phyloP scores from a whole-genome alignment of 495 filamentous ascomycete species.

The Neurospora tetrasperma region DNA sequence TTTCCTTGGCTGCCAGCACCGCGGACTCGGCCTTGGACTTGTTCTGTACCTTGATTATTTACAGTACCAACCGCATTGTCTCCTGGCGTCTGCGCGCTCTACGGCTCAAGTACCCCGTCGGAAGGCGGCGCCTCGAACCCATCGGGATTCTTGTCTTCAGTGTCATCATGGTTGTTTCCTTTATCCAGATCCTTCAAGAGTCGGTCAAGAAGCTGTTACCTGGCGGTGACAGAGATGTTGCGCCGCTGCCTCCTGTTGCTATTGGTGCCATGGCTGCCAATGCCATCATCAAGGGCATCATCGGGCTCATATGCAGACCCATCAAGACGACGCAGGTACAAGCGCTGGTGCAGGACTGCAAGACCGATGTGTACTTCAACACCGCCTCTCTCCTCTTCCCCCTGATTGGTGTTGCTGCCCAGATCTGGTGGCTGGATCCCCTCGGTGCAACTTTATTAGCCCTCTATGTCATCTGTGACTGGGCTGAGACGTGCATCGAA shows the following conservation, averaged over 20 bases:
- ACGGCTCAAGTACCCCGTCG: constrained; percentile 35
- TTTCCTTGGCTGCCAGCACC: constrained; percentile 38
- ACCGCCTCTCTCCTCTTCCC: constrained; percentile 40
- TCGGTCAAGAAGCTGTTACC: constrained; percentile 33
- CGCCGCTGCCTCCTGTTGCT: constrained; percentile 26
- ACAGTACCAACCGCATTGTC: constrained; percentile 36
- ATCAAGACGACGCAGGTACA: constrained; percentile 43
- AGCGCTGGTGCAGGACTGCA: constrained; percentile 39
- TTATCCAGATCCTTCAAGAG: constrained; percentile 39
- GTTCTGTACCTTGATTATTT: constrained; percentile 40
- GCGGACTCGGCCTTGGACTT: constrained; percentile 39
- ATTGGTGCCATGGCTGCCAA: constrained; percentile 33
- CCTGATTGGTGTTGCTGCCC: constrained; percentile 27
- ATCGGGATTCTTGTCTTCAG: constrained; percentile 43
- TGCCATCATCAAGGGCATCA: constrained; percentile 35
- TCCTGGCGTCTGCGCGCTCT: constrained; percentile 31
- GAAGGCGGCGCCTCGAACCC: constrained; percentile 35
- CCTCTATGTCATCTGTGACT: constrained; percentile 41
- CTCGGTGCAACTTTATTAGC: constrained; percentile 35
- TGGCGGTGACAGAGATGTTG: constrained; percentile 17
- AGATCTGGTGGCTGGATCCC: constrained; percentile 42
- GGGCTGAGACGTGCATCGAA: constrained; percentile 35
- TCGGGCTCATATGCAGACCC: constrained; percentile 33
- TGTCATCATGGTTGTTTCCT: constrained; percentile 44
- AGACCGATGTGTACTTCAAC: constrained; percentile 44